Evolutionary conservation across 2,329 filamentous ascomycete genomes (phyloP), one percentile per base, ranked within the genome.

Genomic region (Pseudogymnoascus destructans): DNA sequence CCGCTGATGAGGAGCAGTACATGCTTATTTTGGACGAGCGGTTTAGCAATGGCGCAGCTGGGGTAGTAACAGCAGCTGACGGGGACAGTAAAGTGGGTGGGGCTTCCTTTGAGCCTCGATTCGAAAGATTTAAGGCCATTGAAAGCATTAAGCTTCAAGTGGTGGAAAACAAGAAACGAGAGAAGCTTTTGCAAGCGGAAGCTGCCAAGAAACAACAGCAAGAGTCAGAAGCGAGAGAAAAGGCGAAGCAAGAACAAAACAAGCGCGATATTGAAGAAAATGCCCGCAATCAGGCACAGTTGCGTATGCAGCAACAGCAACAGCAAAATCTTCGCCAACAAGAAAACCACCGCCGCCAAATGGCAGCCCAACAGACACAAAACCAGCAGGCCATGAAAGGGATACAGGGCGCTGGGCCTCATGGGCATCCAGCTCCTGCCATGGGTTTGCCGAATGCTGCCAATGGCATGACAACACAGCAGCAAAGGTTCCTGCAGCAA

Each of bases 11-110:
- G 63, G 91, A 98, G 71, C 82, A 89, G 52, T 95, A 89, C 64
- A 93, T 98, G 89, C 84, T 97, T 56, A 85, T 89, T 19, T 82
- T 91, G 72, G 93, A 98, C 67, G 92, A 96, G 65, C 81, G 89
- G 5, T 78, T 90, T 60, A 79, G 82, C 10, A 77, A 85, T 1
- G 79, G 76, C 38, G 79, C 82, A 60, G 77, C 79, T 59, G 77
- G 77, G 2, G 73, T 76, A 10, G 78, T 79, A 32, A 80, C 83
- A 58, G 72, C 68, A 33, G 76, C 80, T n/a, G 85, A 87, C 60
- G 82, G 79, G 17, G 90, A 95, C 67, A 85, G 82, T 7, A 83
- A 88, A 62, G 81, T 82, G 35, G 85, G 82, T 17, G 79, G 79
- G 5, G 78, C 82, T n/a, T 79, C 85, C 2, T 95, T 95, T 65